Percentiles rank a stretch among this genome's conserved stretches.
phyloP scores from a whole-genome alignment of 768 basidiomycete genomes.

The Thelephora ganbajun region DNA sequence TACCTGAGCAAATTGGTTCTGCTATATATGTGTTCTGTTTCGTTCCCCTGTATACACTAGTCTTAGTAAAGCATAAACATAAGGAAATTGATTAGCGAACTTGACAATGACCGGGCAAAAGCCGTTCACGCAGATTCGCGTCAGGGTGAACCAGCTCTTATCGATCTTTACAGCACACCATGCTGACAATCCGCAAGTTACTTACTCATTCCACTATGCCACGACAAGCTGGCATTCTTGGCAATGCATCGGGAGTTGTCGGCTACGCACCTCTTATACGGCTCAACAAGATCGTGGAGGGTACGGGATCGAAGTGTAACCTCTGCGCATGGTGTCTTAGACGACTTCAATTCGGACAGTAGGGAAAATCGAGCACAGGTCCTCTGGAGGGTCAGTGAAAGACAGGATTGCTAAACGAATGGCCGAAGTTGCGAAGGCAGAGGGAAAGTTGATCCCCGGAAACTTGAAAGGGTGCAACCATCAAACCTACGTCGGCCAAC shows the following conservation, averaged over 20 bases:
- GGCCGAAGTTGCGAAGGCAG: conserved; percentile 87
- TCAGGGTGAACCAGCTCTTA: no score
- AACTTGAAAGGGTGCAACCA: conserved; percentile 83
- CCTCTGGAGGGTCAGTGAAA: conserved; percentile 89
- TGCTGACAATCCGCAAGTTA: background rate
- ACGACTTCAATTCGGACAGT: conserved; percentile 28
- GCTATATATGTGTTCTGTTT: no score
- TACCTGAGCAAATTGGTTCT: no score
- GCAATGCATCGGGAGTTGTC: conserved; percentile 72
- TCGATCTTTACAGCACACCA: no score
- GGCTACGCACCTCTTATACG: conserved; percentile 87
- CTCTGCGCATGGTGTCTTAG: conserved; percentile 40
- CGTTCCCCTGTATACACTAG: no score
- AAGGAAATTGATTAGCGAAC: no score
- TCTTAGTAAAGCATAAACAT: no score
- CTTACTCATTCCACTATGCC: conserved; percentile 13
- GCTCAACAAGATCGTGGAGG: conserved; percentile 62
- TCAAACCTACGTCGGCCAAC: conserved; percentile 92
- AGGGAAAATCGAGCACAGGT: conserved; percentile 83
- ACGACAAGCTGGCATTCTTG: conserved; percentile 35
- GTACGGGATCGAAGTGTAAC: conserved; percentile 76
- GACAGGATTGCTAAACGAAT: conserved; percentile 94
- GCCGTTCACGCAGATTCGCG: no score
- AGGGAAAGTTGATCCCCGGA: conserved; percentile 75
- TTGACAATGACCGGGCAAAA: no score